Evolutionary conservation across 805 yeast species (phyloP).

Genomic region (Candida yuanshanica): DNA sequence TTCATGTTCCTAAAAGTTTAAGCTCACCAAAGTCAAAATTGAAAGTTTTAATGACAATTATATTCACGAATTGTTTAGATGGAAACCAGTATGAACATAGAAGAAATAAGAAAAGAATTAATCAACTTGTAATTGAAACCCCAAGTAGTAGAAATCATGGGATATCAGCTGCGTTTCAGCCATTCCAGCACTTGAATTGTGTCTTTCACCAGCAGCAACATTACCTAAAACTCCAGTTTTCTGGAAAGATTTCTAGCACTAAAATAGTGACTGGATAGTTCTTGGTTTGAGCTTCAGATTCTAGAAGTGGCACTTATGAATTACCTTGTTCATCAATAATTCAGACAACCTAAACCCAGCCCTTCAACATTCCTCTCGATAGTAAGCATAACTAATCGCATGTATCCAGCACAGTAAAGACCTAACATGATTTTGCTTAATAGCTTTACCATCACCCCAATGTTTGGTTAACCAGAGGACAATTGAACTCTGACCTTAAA

Average conservation of each 20-base stretch:
- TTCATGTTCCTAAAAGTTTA: constrained; percentile 70
- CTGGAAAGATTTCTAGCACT: constrained; percentile 85
- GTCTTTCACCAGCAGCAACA: constrained; percentile 89
- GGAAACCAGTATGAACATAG: constrained; percentile 87
- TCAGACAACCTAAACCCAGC: constrained; percentile 77
- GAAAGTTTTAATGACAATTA: constrained; percentile 70
- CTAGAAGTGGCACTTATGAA: constrained; percentile 71
- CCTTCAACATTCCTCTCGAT: constrained; percentile 79
- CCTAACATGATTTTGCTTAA: constrained; percentile 78
- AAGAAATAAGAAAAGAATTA: constrained; percentile 78
- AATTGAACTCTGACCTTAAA: constrained; percentile 71
- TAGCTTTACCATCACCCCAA: constrained; percentile 87
- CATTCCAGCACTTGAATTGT: constrained; percentile 90
- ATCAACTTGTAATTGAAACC: constrained; percentile 75
- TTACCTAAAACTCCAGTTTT: constrained; percentile 84
- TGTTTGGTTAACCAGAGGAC: constrained; percentile 81
- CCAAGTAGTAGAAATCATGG: constrained; percentile 75
- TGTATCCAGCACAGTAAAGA: constrained; percentile 79
- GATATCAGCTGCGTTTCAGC: constrained; percentile 87
- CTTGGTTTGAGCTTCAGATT: constrained; percentile 44
- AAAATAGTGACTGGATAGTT: constrained; percentile 74
- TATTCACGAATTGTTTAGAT: constrained; percentile 73
- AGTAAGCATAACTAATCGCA: constrained; percentile 78
- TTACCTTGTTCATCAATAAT: constrained; percentile 72
- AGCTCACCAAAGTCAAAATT: constrained; percentile 61